Evolutionary conservation across 768 basidiomycete species (phyloP).

Genomic region (Agaricus sinodeliciosus): DNA sequence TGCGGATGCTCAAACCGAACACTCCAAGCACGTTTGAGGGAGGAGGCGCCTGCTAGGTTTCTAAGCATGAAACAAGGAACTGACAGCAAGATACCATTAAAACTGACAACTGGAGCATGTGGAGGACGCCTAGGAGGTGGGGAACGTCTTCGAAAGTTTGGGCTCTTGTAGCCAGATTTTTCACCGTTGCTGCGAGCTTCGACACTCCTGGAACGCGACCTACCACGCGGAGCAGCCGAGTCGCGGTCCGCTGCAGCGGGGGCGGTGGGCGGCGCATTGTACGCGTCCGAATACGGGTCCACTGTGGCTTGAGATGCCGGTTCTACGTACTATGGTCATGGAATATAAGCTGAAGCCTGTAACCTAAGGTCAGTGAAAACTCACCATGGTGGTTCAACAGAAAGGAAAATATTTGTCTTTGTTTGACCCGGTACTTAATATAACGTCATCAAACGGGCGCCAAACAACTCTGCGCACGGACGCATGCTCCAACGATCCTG

Average conservation of each 20-base stretch:
- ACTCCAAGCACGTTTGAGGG: slow-evolving; percentile 89
- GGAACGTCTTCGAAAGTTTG: slow-evolving; percentile 48
- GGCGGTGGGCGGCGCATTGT: slow-evolving; percentile 56
- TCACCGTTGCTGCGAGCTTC: slow-evolving; percentile 34
- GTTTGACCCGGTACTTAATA: slow-evolving; percentile 25
- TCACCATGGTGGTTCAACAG: slow-evolving; percentile 66
- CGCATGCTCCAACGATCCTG: not conserved
- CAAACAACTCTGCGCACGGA: slow-evolving; percentile 7
- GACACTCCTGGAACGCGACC: slow-evolving; percentile 73
- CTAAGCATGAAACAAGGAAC: slow-evolving; percentile 17
- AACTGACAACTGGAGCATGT: slow-evolving; percentile 70
- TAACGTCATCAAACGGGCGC: slow-evolving; percentile 16
- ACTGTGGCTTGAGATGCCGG: slow-evolving; percentile 44
- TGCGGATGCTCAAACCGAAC: slow-evolving; percentile 97
- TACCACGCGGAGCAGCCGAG: slow-evolving; percentile 47
- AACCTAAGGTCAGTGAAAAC: slow-evolving; percentile 20
- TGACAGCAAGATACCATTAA: slow-evolving; percentile 10
- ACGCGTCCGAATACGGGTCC: slow-evolving; percentile 81
- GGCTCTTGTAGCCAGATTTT: slow-evolving; percentile 36
- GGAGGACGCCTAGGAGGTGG: slow-evolving; percentile 59
- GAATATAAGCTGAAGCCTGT: slow-evolving; percentile 12
- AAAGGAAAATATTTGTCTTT: slow-evolving; percentile 38
- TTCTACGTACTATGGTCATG: slow-evolving; percentile 55
- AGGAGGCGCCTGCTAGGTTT: slow-evolving; percentile 70
- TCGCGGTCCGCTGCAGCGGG: slow-evolving; percentile 48